These are phyloP conservation scores for Gossypium sturtianum DNA, from an alignment of 345 rosid genomes.

Conservation along the genomic window DNA sequence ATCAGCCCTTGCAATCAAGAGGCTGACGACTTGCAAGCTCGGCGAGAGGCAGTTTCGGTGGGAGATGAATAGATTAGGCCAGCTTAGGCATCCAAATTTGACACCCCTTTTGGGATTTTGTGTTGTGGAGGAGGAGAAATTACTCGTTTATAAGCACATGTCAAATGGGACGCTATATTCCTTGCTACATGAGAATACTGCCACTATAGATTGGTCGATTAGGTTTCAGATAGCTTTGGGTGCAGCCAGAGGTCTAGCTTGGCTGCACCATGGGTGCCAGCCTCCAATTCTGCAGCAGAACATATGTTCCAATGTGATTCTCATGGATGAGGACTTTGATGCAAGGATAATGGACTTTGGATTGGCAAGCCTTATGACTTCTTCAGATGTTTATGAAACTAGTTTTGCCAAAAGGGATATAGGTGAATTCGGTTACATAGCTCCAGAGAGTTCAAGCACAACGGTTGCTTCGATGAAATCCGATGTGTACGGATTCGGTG, in stretches of 20 bases:
- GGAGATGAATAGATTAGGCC: slow-evolving; percentile 69
- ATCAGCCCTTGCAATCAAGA: slow-evolving; percentile 69
- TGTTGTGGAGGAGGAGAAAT: slow-evolving; percentile 65
- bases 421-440: slow-evolving; percentile 79
- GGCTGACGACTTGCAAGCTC: slow-evolving; percentile 52
- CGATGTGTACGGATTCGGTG: slow-evolving; percentile 78
- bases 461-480: slow-evolving; percentile 69
- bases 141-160: slow-evolving; percentile 80
- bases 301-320: slow-evolving; percentile 66
- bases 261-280: slow-evolving; percentile 87
- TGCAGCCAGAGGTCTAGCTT: slow-evolving; percentile 74
- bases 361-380: slow-evolving; percentile 51
- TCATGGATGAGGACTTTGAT: slow-evolving; percentile 76
- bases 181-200: slow-evolving; percentile 36
- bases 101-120: slow-evolving; percentile 84
- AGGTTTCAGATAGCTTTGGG: slow-evolving; percentile 72
- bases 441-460: slow-evolving; percentile 68
- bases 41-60: slow-evolving; percentile 63
- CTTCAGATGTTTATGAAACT: slow-evolving; percentile 38
- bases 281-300: slow-evolving; percentile 73
- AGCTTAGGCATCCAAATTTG: slow-evolving; percentile 83
- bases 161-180: slow-evolving; percentile 63
- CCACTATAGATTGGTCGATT: slow-evolving; percentile 57
- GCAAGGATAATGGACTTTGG: slow-evolving; percentile 80
- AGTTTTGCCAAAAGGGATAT: slow-evolving; percentile 49